A percentile compares a stretch with the other conserved stretches of the same genome.
These are phyloP conservation scores for Russula sp. DNA, from an alignment of 768 basidiomycete species.

Conservation along the genomic window DNA sequence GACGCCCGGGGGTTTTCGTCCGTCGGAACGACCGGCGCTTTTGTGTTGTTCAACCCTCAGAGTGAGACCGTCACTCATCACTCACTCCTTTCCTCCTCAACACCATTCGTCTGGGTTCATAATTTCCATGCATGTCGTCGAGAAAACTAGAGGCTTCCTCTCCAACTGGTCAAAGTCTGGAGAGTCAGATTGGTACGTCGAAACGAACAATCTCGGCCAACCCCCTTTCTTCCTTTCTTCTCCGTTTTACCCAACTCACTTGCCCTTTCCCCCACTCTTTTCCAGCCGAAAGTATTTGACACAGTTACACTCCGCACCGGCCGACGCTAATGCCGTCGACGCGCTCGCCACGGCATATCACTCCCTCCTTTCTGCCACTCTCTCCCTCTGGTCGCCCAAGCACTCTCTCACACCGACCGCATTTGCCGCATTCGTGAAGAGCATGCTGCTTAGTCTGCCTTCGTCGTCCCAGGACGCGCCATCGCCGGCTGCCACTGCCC, in stretches of 20 bases:
- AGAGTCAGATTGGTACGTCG: constrained; percentile 20
- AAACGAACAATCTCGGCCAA: neutral
- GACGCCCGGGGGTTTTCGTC: neutral
- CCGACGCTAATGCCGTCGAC: constrained; percentile 47
- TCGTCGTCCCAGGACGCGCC: constrained; percentile 47
- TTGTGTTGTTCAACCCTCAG: neutral
- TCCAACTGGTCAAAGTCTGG: constrained; percentile 21
- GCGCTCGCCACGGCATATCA: constrained; percentile 63
- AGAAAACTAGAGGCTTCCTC: constrained; percentile 15
- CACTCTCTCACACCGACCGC: constrained; percentile 41
- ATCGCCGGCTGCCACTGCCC: constrained; percentile 36
- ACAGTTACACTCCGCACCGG: constrained; percentile 53
- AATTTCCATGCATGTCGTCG: constrained; percentile 19
- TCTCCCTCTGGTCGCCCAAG: constrained; percentile 50
- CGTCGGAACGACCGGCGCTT: neutral
- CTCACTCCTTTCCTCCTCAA: neutral
- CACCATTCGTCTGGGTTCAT: neutral
- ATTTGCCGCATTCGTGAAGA: constrained; percentile 60
- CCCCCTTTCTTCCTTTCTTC: neutral
- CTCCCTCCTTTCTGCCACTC: constrained; percentile 53
- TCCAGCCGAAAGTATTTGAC: constrained; percentile 56
- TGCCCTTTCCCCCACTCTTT: neutral
- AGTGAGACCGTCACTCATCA: neutral
- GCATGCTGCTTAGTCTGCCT: constrained; percentile 56
- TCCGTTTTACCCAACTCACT: neutral